Evolutionary conservation across 495 filamentous ascomycete genomes (phyloP).

Genomic region (Trichocladium uniseriatum): DNA sequence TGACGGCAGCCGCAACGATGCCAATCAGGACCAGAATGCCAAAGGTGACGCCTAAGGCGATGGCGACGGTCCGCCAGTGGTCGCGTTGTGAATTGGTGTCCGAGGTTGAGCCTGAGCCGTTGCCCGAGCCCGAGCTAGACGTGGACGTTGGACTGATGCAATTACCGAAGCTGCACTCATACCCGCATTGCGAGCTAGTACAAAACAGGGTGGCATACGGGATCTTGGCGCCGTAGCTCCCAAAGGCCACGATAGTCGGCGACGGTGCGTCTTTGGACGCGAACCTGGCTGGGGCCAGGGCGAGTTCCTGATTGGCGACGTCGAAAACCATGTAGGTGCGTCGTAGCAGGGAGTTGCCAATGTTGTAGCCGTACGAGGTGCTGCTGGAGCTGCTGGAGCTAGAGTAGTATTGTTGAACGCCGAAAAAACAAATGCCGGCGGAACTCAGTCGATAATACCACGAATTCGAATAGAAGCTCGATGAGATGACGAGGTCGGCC

Average conservation of each 20-base stretch:
- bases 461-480: constrained; percentile 9
- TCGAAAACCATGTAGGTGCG: constrained; percentile 82
- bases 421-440: constrained; percentile 49
- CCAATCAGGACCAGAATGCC: constrained; percentile 10
- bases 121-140: neutral
- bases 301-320: constrained; percentile 64
- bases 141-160: neutral
- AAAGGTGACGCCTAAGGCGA: constrained; percentile 15
- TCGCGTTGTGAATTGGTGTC: neutral
- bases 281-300: constrained; percentile 64
- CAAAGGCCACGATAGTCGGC: constrained; percentile 27
- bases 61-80: constrained; percentile 12
- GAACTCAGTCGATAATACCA: neutral
- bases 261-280: constrained; percentile 32
- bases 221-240: constrained; percentile 16
- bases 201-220: constrained; percentile 20
- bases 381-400: no score
- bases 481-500: constrained; percentile 54
- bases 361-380: constrained; percentile 44
- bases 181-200: neutral
- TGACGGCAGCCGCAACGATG: constrained; percentile 2
- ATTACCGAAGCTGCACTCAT: neutral
- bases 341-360: constrained; percentile 78
- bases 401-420: constrained; percentile 39
- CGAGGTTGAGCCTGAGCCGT: neutral